Evolutionary conservation across 2,329 filamentous ascomycete species (phyloP).

Genomic region (Byssochlamys sp.): DNA sequence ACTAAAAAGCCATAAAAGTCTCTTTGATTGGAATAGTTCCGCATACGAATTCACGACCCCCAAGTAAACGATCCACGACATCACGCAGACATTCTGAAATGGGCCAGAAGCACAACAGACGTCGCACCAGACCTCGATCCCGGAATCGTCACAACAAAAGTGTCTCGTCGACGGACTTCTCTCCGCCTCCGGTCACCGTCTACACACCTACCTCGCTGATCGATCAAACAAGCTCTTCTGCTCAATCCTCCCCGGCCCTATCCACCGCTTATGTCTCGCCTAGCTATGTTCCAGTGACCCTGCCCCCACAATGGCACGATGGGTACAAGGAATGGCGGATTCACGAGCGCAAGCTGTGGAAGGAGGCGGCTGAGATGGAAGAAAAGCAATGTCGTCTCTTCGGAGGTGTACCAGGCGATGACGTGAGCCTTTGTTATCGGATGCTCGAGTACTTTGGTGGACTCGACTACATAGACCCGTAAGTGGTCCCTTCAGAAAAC

Average conservation of each 20-base stretch:
- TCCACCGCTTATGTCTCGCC: conserved; percentile 14
- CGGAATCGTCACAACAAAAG: conserved; percentile 20
- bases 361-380: conserved; percentile 23
- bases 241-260: conserved; percentile 8
- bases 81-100: conserved; percentile 18
- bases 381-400: conserved; percentile 37
- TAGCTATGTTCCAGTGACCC: conserved; percentile 17
- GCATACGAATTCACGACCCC: background rate
- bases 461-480: conserved; percentile 40
- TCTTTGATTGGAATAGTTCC: background rate
- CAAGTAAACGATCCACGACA: background rate
- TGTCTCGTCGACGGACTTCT: background rate
- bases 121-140: conserved; percentile 34
- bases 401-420: conserved; percentile 36
- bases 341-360: conserved; percentile 21
- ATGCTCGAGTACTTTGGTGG: conserved; percentile 43
- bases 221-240: conserved; percentile 8
- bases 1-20: background rate
- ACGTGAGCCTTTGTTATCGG: conserved; percentile 36
- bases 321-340: conserved; percentile 32
- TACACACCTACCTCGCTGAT: conserved; percentile 9
- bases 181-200: conserved; percentile 13
- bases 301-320: conserved; percentile 35
- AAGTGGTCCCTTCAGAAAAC: conserved; percentile 12
- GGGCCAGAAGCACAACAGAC: conserved; percentile 40